Evolutionary conservation across 2,329 filamentous ascomycete species (phyloP), one percentile per base, ranked within the genome.

Genomic region (Claviceps sp.): DNA sequence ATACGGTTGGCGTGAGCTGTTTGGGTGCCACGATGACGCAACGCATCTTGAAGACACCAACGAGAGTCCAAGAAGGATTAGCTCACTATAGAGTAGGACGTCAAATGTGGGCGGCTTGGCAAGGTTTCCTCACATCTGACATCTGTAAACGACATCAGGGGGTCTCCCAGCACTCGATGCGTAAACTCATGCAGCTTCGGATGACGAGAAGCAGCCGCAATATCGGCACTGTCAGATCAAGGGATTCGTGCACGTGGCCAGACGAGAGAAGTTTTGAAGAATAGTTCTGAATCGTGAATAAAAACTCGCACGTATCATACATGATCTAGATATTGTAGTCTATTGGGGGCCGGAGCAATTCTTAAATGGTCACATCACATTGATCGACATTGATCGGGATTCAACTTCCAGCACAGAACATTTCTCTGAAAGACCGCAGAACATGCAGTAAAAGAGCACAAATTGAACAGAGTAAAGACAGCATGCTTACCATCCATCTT

Each of bases 191-290:
- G 20, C 18, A 11, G 2, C n/a, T 44, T 6, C 45, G 70, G 67
- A 68, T 43, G 68, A 70, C 43, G 67, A 70, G 51, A 62, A 62
- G n/a, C 62, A 61, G 2, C 68, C 68, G 2, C 62, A 57, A 42
- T 70, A 68, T 49, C 60, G 63, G 14, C 59, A 66, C 3, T 70
- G 68, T 44, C 55, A 62, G 40, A 49, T 54, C 8, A 69, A 67
- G 44, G 57, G 62, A 16, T 7, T 56, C 62, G 0, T 70, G 68
- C 50, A 58, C 61, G 1, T 61, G 66, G 0, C 68, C 68, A 1
- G 58, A 57, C 0, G 66, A 62, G 43, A 63, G 60, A 55, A 67
- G 63, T 70, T 5, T 70, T 70, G 55, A 63, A 64, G 5, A 66
- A 69, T 44, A 62, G 65, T 11, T 63, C 66, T 0, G 58, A 34